Conservation (phyloP, 2,329 filamentous ascomycete genomes). For the Bipolaris bicolor region DNA sequence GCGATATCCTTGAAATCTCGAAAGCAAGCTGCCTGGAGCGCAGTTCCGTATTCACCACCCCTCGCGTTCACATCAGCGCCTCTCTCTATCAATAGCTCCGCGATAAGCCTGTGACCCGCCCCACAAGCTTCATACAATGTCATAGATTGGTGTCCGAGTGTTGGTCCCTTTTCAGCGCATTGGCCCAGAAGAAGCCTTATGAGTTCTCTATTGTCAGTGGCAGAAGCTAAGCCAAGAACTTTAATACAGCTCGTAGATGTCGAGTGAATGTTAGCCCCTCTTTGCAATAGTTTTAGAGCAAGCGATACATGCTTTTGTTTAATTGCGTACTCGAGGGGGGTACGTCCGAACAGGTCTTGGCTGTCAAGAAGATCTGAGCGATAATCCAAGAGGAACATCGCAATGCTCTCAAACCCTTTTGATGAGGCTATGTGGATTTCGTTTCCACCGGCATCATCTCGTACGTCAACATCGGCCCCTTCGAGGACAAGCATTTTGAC, state of each 20-base stretch:
- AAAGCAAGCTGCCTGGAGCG: neutral
- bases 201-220: neutral
- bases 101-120: neutral
- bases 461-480: neutral
- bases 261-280: neutral
- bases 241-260: neutral
- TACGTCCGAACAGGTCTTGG: accelerated
- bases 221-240: neutral
- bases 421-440: neutral
- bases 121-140: too few relatives aligned
- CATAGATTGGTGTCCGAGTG: too few relatives aligned
- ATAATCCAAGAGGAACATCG: neutral
- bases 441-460: neutral
- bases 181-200: neutral
- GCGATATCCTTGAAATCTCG: neutral
- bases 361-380: neutral
- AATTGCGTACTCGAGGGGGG: neutral
- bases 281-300: neutral
- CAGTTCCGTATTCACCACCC: neutral
- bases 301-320: accelerated
- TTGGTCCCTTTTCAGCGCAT: neutral
- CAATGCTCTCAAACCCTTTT: constrained; percentile 1
- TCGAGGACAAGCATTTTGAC: neutral
- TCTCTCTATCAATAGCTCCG: neutral
- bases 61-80: neutral